Evolutionary conservation across 1,284 basidiomycete genomes (phyloP).

Genomic region (Microstroma glucosiphilum): DNA sequence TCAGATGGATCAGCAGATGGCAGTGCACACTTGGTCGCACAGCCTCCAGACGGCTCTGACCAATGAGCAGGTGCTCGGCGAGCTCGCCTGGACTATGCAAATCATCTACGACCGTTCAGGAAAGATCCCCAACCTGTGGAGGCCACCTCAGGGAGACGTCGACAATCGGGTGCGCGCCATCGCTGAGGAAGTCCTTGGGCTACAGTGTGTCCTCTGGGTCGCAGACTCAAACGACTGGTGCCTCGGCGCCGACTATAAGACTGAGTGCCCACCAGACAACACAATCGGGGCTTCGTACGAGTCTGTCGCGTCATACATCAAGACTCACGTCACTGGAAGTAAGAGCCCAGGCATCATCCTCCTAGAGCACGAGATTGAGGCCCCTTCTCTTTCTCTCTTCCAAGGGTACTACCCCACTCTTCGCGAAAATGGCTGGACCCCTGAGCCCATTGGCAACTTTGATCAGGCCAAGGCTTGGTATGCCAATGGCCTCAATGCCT

Average conservation of each 20-base stretch:
- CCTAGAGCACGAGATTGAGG: slow-evolving; percentile 74
- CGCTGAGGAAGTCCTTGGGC: slow-evolving; percentile 36
- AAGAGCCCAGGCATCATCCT: slow-evolving; percentile 65
- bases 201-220: slow-evolving; percentile 40
- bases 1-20: slow-evolving; percentile 60
- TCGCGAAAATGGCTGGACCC: slow-evolving; percentile 62
- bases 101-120: slow-evolving; percentile 74
- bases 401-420: slow-evolving; percentile 64
- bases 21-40: slow-evolving; percentile 53
- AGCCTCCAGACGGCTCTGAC: slow-evolving; percentile 65
- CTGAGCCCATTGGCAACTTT: slow-evolving; percentile 23
- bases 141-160: slow-evolving; percentile 42
- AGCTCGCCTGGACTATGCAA: slow-evolving; percentile 76
- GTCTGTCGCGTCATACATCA: slow-evolving; percentile 16
- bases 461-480: slow-evolving; percentile 25
- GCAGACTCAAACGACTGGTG: slow-evolving; percentile 19
- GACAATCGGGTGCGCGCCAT: slow-evolving; percentile 45
- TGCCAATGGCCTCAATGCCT: slow-evolving; percentile 26
- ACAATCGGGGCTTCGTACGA: slow-evolving; percentile 20
- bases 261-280: slow-evolving; percentile 23
- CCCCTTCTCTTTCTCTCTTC: slow-evolving; percentile 63
- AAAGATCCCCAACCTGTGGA: slow-evolving; percentile 35
- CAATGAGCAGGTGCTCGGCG: slow-evolving; percentile 65
- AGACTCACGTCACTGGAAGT: slow-evolving; percentile 17
- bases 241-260: slow-evolving; percentile 16